Conservation (phyloP, 2,329 filamentous ascomycete species). For the Pyricularia sp. region DNA sequence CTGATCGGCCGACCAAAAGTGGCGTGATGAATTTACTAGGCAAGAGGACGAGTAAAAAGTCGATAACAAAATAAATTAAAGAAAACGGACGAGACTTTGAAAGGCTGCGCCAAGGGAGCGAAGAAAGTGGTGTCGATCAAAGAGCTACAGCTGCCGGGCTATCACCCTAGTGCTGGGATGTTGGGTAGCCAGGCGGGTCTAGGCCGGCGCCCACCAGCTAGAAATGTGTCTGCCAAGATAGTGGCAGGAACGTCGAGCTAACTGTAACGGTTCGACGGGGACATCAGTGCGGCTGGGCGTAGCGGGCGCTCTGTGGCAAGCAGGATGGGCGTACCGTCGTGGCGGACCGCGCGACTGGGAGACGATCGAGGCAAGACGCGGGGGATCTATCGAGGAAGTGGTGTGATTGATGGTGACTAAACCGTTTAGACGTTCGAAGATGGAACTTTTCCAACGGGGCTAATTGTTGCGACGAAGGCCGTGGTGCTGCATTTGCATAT, state of each 20-base stretch:
- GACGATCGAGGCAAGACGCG: neutral
- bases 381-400: neutral
- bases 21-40: neutral
- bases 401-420: neutral
- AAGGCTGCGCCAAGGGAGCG: neutral
- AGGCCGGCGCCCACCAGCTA: neutral
- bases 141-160: neutral
- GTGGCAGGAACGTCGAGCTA: slow-evolving; percentile 2
- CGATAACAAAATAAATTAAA: neutral
- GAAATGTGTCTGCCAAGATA: slow-evolving; percentile 3
- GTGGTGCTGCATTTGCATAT: neutral
- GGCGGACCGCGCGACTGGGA: neutral
- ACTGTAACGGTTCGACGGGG: neutral
- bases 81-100: too few relatives aligned
- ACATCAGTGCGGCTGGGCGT: neutral
- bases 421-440: neutral
- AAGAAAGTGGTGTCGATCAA: neutral
- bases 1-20: neutral
- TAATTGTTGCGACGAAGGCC: neutral
- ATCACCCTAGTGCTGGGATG: neutral
- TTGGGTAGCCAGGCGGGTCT: neutral
- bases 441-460: neutral
- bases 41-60: neutral
- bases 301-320: neutral
- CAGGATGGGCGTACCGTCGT: neutral